Evolutionary conservation across 768 basidiomycete genomes (phyloP).

Genomic region (Dentipellis fragilis): DNA sequence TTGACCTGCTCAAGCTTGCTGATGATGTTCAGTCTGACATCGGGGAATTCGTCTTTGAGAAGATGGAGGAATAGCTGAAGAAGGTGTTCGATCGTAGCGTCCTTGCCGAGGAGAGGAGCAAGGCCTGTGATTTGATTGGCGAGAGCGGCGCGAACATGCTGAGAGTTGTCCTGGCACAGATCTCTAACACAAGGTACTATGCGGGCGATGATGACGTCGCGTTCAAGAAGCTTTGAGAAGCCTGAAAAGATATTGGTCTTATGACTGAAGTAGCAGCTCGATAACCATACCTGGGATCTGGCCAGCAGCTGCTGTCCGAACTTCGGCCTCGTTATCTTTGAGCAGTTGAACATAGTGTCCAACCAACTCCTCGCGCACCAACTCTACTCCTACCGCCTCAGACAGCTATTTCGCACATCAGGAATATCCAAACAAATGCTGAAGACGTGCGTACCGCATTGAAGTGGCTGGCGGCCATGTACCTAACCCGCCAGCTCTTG

Average conservation of each 20-base stretch:
- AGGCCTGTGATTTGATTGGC: slow-evolving; percentile 95
- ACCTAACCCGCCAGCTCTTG: slow-evolving; percentile 97
- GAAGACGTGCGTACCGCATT: slow-evolving; percentile 56
- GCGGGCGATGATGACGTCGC: slow-evolving; percentile 86
- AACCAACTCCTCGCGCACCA: slow-evolving; percentile 90
- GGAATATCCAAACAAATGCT: not conserved
- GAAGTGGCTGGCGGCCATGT: slow-evolving; percentile 97
- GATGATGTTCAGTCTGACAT: slow-evolving; percentile 95
- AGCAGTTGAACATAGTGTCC: slow-evolving; percentile 86
- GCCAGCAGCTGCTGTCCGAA: slow-evolving; percentile 89
- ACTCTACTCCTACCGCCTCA: slow-evolving; percentile 78
- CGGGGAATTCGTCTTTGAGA: slow-evolving; percentile 97
- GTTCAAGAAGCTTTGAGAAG: slow-evolving; percentile 88
- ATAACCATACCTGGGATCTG: slow-evolving; percentile 80
- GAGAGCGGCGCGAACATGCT: slow-evolving; percentile 94
- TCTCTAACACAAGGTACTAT: slow-evolving; percentile 94
- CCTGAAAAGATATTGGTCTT: slow-evolving; percentile 37
- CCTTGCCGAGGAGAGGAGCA: slow-evolving; percentile 87
- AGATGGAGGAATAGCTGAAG: slow-evolving; percentile 93
- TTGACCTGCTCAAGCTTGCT: slow-evolving; percentile 97
- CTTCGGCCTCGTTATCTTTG: slow-evolving; percentile 98
- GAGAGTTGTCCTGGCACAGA: slow-evolving; percentile 85
- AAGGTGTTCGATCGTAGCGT: slow-evolving; percentile 92
- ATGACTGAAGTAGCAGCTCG: slow-evolving; percentile 4
- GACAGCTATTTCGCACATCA: slow-evolving; percentile 51